These are phyloP conservation scores for Sequoia sempervirens DNA, from an alignment of 75 land plant species.

Conservation along the genomic window DNA sequence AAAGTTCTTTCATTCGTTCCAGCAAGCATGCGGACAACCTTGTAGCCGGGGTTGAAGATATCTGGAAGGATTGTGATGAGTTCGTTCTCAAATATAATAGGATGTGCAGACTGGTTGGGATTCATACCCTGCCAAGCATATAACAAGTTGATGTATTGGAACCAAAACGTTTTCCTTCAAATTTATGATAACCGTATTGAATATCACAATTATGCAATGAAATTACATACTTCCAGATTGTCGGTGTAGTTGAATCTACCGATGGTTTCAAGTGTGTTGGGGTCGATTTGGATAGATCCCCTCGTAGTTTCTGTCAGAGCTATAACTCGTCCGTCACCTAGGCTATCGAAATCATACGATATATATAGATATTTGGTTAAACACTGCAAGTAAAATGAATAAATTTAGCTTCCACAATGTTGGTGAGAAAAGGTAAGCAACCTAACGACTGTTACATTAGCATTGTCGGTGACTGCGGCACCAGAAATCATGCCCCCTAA, in stretches of 20 bases:
- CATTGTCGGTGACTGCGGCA: conserved; percentile 67
- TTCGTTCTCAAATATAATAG: too few species aligned
- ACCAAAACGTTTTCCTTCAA: not conserved
- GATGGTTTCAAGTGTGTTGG: conserved; percentile 44
- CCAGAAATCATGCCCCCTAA: conserved; percentile 62
- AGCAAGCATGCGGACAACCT: conserved; percentile 65
- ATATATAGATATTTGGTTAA: too few species aligned
- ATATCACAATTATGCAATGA: too few species aligned
- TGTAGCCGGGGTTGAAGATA: conserved; percentile 43
- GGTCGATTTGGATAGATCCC: too few species aligned
- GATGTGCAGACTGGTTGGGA: conserved; percentile 56
- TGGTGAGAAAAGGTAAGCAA: conserved; percentile 31
- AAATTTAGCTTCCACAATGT: too few species aligned
- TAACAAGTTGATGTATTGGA: not conserved
- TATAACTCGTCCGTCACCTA: too few species aligned
- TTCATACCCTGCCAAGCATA: conserved; percentile 27
- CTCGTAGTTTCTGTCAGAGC: too few species aligned
- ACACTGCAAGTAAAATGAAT: too few species aligned
- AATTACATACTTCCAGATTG: conserved; percentile 15
- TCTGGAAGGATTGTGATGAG: too few species aligned
- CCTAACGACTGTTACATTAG: conserved; percentile 69
- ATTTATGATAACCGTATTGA: too few species aligned
- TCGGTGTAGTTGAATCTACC: conserved; percentile 60
- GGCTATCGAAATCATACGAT: too few species aligned
- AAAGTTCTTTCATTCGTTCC: conserved; percentile 30